phyloP scores from a whole-genome alignment of 2,329 filamentous ascomycete genomes.

The Penicillium freii region DNA sequence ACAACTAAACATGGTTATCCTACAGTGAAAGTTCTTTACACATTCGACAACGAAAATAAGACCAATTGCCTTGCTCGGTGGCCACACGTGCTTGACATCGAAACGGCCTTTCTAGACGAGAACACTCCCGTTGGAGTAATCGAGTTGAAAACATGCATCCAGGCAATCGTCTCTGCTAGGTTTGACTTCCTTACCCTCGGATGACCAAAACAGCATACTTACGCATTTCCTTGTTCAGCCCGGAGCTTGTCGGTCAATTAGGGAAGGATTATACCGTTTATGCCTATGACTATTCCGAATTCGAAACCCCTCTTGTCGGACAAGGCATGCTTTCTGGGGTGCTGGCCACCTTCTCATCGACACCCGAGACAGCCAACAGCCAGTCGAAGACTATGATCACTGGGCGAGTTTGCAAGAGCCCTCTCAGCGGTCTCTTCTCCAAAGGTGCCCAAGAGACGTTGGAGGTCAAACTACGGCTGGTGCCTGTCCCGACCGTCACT shows the following conservation, averaged over 20 bases:
- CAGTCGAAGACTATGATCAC: slow-evolving; percentile 71
- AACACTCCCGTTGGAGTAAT: slow-evolving; percentile 78
- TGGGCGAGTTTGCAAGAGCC: slow-evolving; percentile 83
- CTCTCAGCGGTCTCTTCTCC: slow-evolving; percentile 74
- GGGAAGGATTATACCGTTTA: slow-evolving; percentile 92
- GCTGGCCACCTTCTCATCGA: slow-evolving; percentile 60
- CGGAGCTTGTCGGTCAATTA: slow-evolving; percentile 74
- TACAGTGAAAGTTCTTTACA: slow-evolving; percentile 93
- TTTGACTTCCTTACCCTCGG: slow-evolving; percentile 32
- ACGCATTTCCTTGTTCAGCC: slow-evolving; percentile 53
- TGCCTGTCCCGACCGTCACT: slow-evolving; percentile 66
- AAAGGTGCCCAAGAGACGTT: slow-evolving; percentile 79
- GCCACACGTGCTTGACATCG: slow-evolving; percentile 74
- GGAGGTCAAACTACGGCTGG: slow-evolving; percentile 86
- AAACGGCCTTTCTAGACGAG: slow-evolving; percentile 78
- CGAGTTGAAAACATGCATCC: slow-evolving; percentile 81
- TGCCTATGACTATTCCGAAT: slow-evolving; percentile 93
- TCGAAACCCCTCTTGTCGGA: slow-evolving; percentile 86
- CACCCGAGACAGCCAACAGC: slow-evolving; percentile 47
- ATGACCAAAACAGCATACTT: slow-evolving; percentile 3
- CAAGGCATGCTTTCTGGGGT: slow-evolving; percentile 92
- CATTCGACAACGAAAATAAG: slow-evolving; percentile 85
- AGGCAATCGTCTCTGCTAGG: slow-evolving; percentile 69
- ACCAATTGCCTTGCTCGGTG: slow-evolving; percentile 86
- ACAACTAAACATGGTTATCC: slow-evolving; percentile 17